Conservation (phyloP, 2,329 filamentous ascomycete species). For the Diaporthe citriasiana region DNA sequence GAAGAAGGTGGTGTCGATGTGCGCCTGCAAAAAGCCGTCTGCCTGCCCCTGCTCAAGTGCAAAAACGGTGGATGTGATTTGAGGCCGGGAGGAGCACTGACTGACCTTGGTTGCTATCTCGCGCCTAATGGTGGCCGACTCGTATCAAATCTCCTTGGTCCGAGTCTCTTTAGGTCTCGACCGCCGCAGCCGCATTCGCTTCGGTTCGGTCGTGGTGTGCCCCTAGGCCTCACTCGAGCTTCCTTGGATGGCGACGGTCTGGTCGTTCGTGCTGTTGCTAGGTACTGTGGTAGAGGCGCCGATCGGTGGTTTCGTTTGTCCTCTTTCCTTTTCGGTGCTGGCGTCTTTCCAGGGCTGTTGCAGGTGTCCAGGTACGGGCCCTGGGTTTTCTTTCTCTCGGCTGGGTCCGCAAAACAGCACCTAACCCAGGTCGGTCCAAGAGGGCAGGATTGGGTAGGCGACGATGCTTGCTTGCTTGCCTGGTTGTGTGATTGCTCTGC, state of each 20-base stretch:
- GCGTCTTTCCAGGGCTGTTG: constrained; percentile 23
- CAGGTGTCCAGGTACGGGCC: constrained; percentile 6
- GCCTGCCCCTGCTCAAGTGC: neutral
- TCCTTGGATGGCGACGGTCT: constrained; percentile 15
- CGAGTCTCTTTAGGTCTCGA: constrained; percentile 25
- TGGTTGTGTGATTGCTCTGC: constrained; percentile 18
- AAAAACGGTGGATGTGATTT: neutral
- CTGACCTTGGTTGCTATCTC: constrained; percentile 24
- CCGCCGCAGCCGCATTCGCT: constrained; percentile 32
- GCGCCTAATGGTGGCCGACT: constrained; percentile 21
- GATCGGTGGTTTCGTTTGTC: constrained; percentile 30
- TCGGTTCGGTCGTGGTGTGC: constrained; percentile 18
- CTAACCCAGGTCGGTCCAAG: constrained; percentile 9
- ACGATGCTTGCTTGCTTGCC: constrained; percentile 17
- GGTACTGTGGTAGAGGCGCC: constrained; percentile 23
- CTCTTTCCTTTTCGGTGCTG: constrained; percentile 41
- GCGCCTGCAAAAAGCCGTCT: constrained; percentile 1
- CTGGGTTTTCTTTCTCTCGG: constrained; percentile 4
- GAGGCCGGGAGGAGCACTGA: constrained; percentile 3
- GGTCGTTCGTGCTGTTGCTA: constrained; percentile 8
- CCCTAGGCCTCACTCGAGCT: neutral
- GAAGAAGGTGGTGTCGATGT: neutral
- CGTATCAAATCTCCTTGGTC: constrained; percentile 22
- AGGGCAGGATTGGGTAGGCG: constrained; percentile 12
- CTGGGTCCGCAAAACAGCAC: constrained; percentile 12